Conservation (phyloP, 164 flowering plant genomes). For the Tinospora cordifolia region DNA sequence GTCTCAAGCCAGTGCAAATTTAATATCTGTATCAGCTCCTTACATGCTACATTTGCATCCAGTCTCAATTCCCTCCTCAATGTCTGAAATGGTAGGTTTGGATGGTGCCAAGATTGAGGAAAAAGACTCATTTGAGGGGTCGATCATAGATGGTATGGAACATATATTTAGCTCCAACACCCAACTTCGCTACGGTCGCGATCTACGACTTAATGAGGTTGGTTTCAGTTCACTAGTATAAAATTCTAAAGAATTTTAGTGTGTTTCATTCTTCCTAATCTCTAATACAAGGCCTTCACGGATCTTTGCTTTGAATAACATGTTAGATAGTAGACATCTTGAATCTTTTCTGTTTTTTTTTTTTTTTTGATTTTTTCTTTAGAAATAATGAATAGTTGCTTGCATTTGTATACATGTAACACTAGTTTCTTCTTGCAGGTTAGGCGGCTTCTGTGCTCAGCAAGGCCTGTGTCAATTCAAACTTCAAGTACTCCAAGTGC, state of each 20-base stretch:
- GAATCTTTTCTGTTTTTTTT: too few relatives aligned
- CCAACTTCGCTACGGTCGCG: slow-evolving; percentile 86
- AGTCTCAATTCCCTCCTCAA: slow-evolving; percentile 64
- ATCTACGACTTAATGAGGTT: slow-evolving; percentile 95
- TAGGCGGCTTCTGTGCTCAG: slow-evolving; percentile 80
- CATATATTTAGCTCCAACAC: slow-evolving; percentile 84
- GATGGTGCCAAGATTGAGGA: slow-evolving; percentile 65
- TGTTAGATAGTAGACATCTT: too few relatives aligned
- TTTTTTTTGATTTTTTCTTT: too few relatives aligned
- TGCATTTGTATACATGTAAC: too few relatives aligned
- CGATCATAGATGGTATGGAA: slow-evolving; percentile 90
- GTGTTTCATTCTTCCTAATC: background rate
- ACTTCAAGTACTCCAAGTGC: slow-evolving; percentile 70
- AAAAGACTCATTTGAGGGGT: slow-evolving; percentile 63
- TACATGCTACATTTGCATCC: slow-evolving; percentile 89
- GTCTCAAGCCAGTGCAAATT: slow-evolving; percentile 32
- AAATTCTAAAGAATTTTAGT: background rate
- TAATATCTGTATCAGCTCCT: slow-evolving; percentile 73
- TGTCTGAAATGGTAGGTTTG: slow-evolving; percentile 50
- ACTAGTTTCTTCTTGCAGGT: slow-evolving; percentile 40
- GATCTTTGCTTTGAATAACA: too few relatives aligned
- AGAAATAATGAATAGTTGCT: too few relatives aligned
- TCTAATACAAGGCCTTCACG: too few relatives aligned
- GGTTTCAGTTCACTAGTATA: slow-evolving; percentile 7
- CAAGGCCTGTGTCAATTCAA: slow-evolving; percentile 79